Evolutionary conservation across 805 yeast species (phyloP).

Genomic region (Hanseniaspora valbyensis): DNA sequence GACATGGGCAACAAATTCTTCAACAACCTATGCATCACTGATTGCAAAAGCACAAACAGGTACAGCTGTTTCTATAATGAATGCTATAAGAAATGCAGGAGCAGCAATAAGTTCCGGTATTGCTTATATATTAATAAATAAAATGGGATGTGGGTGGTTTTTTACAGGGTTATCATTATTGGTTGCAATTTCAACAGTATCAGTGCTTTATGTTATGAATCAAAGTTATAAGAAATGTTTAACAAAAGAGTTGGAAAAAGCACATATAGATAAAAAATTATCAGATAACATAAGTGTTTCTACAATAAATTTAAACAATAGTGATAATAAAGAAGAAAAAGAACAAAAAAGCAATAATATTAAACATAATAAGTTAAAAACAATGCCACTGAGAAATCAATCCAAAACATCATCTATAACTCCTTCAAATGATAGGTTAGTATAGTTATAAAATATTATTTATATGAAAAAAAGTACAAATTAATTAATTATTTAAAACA

Average conservation of each 20-base stretch:
- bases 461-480: too few species aligned
- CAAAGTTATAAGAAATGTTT: not conserved
- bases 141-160: conserved; percentile 44
- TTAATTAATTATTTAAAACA: too few species aligned
- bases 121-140: conserved; percentile 28
- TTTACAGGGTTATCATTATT: conserved; percentile 40
- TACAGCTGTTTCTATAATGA: conserved; percentile 43
- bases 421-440: too few species aligned
- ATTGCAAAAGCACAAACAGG: conserved; percentile 41
- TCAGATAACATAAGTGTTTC: too few species aligned
- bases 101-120: conserved; percentile 45
- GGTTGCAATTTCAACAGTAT: conserved; percentile 16
- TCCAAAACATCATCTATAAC: too few species aligned
- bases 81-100: conserved; percentile 41
- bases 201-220: not conserved
- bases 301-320: too few species aligned
- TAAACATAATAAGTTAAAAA: too few species aligned
- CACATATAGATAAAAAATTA: not conserved
- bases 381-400: too few species aligned
- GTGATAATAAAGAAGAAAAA: not conserved
- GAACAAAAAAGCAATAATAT: too few species aligned
- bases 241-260: not conserved
- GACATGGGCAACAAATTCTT: conserved; percentile 45
- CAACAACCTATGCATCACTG: conserved; percentile 45
- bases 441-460: too few species aligned